phyloP scores from a whole-genome alignment of 2,329 filamentous ascomycete genomes.

The Penicillium sp. region DNA sequence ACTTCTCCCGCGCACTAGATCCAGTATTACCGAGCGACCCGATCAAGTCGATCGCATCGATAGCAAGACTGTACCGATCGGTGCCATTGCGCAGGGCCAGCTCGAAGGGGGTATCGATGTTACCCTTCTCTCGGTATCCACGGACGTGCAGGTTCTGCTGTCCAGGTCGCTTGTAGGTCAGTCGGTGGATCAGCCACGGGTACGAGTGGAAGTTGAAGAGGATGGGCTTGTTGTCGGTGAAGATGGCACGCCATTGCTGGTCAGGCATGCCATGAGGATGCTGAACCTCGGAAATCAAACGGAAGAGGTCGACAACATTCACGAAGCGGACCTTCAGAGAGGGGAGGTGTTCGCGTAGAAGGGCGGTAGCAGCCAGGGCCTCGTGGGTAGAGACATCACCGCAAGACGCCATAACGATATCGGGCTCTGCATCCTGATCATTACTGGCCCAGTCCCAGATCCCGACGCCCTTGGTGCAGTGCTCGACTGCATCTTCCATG shows the following conservation, averaged over 20 bases:
- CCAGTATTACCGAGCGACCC: slow-evolving; percentile 65
- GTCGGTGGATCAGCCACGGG: slow-evolving; percentile 75
- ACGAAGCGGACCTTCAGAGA: slow-evolving; percentile 75
- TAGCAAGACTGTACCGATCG: slow-evolving; percentile 75
- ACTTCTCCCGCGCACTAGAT: slow-evolving; percentile 61
- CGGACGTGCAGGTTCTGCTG: slow-evolving; percentile 70
- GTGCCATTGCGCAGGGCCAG: slow-evolving; percentile 76
- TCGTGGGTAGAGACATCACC: slow-evolving; percentile 76
- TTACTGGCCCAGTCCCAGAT: slow-evolving; percentile 79
- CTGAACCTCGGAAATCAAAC: slow-evolving; percentile 68
- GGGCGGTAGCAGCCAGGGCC: slow-evolving; percentile 71
- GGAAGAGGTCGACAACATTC: slow-evolving; percentile 80
- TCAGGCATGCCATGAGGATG: slow-evolving; percentile 74
- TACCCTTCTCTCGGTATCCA: slow-evolving; percentile 81
- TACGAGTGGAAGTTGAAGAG: slow-evolving; percentile 87
- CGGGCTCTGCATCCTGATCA: slow-evolving; percentile 67
- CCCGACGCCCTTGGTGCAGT: slow-evolving; percentile 77
- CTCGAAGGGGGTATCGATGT: slow-evolving; percentile 79
- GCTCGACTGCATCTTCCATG: slow-evolving; percentile 71
- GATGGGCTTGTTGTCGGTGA: slow-evolving; percentile 71
- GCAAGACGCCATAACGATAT: slow-evolving; percentile 74
- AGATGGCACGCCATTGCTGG: slow-evolving; percentile 66
- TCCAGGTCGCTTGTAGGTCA: slow-evolving; percentile 74
- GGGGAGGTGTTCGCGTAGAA: slow-evolving; percentile 71
- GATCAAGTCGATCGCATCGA: slow-evolving; percentile 73